Conservation (phyloP, 2,329 filamentous ascomycete genomes). For the Alternaria sp. region DNA sequence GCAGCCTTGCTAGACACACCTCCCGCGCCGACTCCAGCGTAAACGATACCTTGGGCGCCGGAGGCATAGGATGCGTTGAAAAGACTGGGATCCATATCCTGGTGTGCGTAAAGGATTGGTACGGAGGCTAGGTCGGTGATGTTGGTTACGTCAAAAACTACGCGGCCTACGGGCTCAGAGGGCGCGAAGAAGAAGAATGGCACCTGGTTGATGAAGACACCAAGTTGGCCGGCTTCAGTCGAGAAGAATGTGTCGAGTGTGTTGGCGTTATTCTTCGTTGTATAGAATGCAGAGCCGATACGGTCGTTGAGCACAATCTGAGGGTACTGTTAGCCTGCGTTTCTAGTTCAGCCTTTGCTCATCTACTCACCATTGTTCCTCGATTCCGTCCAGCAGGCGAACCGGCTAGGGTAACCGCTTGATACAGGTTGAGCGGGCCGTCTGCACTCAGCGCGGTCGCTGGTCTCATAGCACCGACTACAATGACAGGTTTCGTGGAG, state of each 20-base stretch:
- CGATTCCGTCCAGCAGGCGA: constrained; percentile 55
- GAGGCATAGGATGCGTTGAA: constrained; percentile 57
- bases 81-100: constrained; percentile 58
- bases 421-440: constrained; percentile 67
- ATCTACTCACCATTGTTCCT: constrained; percentile 56
- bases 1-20: constrained; percentile 46
- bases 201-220: constrained; percentile 63
- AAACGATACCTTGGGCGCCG: constrained; percentile 62
- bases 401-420: constrained; percentile 64
- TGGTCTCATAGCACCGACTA: constrained; percentile 69
- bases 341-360: rapidly evolving
- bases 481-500: constrained; percentile 64
- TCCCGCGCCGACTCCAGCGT: constrained; percentile 63
- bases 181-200: constrained; percentile 67
- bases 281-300: constrained; percentile 64
- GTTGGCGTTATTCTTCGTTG: constrained; percentile 68
- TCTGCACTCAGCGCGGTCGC: constrained; percentile 68
- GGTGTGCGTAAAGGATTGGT: constrained; percentile 63
- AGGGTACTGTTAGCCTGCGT: neutral
- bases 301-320: constrained; percentile 65
- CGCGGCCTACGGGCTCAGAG: constrained; percentile 52
- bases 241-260: constrained; percentile 67
- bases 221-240: constrained; percentile 61
- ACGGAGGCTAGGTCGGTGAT: constrained; percentile 61
- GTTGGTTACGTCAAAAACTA: constrained; percentile 46